Evolutionary conservation across 1,139 yeast genomes (phyloP), one percentile per base, ranked within the genome.

Genomic region (Magnusiomyces clavatus): DNA sequence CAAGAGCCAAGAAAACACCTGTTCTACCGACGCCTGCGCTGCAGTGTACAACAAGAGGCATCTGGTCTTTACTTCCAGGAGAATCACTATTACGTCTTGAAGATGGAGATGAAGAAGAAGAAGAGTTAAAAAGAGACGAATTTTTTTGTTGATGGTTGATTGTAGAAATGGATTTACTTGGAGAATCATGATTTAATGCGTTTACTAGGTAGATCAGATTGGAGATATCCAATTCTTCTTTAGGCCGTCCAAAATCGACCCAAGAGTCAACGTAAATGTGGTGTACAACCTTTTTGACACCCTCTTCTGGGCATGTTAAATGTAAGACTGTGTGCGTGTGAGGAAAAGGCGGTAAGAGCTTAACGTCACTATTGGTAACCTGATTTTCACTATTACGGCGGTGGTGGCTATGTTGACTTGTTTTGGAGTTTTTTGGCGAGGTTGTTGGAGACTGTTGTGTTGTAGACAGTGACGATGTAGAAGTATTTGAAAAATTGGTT

Each of bases 21-120:
- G 94, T 81, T 54, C 95, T 71, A 4, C 95, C 95, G 19, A 86
- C 89, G 0, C 95, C 95, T 0, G 95, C 95, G 1, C 92, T 83
- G 61, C 95, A 86, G 63, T 86, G 95, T 1, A 84, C 82, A 17
- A 77, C 63, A 24, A 75, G 57, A 79, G 36, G 74, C 47, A 46
- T 43, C 41, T 24, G 31, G 31, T 24, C 31, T 24, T 29, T 31
- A 10, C 37, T 36, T 6, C 19, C 19, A 2, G 46, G 31, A 13
- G 48, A 14, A 5, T 36, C 46, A 10, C 19, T 16, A 11, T 8
- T 14, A 6, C 17, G 16, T 6, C 13, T n/a, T n/a, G 36, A 11
- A 13, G 20, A 34, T 10, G 37, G 37, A 35, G 37, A 10, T 10
- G 37, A 10, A 8, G 16, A 8, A n/a, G n/a, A n/a, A n/a, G n/a